Evolutionary conservation across 208 protist genomes (phyloP).

Genomic region (Leishmania mexicana): DNA sequence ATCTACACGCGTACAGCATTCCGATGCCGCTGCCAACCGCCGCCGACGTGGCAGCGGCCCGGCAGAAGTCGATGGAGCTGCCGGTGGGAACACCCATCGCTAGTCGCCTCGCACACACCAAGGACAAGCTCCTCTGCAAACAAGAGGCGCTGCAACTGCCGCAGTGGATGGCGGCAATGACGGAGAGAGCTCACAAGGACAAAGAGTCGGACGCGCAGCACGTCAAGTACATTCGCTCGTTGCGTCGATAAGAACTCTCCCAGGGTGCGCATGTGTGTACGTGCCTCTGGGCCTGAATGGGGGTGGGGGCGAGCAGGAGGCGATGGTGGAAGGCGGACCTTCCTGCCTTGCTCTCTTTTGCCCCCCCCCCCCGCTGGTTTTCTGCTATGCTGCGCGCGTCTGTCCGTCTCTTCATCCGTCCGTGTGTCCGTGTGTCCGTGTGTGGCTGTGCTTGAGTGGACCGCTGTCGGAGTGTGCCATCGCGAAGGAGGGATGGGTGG

Average conservation of each 20-base stretch:
- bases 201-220: constrained; percentile 31
- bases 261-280: neutral
- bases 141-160: constrained; percentile 26
- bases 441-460: neutral
- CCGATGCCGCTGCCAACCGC: constrained; percentile 63
- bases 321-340: neutral
- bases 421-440: neutral
- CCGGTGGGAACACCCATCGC: constrained; percentile 37
- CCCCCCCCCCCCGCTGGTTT: neutral
- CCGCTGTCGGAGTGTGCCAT: neutral
- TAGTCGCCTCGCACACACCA: constrained; percentile 38
- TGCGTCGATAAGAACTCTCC: constrained; percentile 6
- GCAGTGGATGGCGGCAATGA: constrained; percentile 29
- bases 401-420: neutral
- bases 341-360: neutral
- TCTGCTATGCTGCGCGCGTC: constrained; percentile 4
- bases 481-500: neutral
- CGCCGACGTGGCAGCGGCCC: constrained; percentile 44
- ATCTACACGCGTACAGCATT: constrained; percentile 46
- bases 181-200: constrained; percentile 30
- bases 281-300: neutral
- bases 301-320: neutral
- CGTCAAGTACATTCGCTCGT: constrained; percentile 32
- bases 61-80: constrained; percentile 38
- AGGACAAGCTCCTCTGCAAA: constrained; percentile 50